Conservation (phyloP, 768 basidiomycete genomes). For the Lactarius indigo region DNA sequence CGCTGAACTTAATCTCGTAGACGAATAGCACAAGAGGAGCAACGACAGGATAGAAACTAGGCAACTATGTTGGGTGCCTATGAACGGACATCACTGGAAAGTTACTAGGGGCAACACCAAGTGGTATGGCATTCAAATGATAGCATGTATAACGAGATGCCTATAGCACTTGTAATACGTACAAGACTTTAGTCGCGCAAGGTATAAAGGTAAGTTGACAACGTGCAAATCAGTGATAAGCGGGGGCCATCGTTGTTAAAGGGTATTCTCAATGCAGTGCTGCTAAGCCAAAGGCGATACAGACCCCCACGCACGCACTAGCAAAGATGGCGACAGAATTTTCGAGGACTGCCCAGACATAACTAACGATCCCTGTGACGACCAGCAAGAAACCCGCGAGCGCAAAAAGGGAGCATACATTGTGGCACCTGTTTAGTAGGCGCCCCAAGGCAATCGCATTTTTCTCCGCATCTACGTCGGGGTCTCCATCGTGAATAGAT, state of each 20-base stretch:
- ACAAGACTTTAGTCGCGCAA: background rate
- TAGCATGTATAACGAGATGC: background rate
- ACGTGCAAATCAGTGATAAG: background rate
- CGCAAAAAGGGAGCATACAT: constrained; percentile 14
- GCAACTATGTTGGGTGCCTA: background rate
- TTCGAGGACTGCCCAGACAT: constrained; percentile 19
- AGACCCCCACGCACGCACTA: constrained; percentile 15
- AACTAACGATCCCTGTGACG: constrained; percentile 18
- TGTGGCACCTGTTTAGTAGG: constrained; percentile 21
- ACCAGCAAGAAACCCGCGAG: constrained; percentile 19
- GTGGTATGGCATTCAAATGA: background rate
- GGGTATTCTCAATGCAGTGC: constrained; percentile 11
- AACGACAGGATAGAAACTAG: background rate
- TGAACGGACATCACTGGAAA: background rate
- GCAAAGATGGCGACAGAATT: constrained; percentile 21
- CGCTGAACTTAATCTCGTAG: background rate
- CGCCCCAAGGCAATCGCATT: constrained; percentile 14
- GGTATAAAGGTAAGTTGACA: background rate
- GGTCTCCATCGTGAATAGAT: background rate
- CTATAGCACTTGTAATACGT: background rate
- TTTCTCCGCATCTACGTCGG: constrained; percentile 11
- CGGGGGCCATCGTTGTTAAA: too few species aligned
- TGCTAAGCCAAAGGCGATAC: constrained; percentile 11
- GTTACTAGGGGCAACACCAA: background rate
- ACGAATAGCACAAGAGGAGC: background rate